A percentile compares a stretch with the other conserved stretches of the same genome.
Evolutionary conservation across 106 monocot genomes (phyloP).

Genomic region (Dioscorea dumetorum): DNA sequence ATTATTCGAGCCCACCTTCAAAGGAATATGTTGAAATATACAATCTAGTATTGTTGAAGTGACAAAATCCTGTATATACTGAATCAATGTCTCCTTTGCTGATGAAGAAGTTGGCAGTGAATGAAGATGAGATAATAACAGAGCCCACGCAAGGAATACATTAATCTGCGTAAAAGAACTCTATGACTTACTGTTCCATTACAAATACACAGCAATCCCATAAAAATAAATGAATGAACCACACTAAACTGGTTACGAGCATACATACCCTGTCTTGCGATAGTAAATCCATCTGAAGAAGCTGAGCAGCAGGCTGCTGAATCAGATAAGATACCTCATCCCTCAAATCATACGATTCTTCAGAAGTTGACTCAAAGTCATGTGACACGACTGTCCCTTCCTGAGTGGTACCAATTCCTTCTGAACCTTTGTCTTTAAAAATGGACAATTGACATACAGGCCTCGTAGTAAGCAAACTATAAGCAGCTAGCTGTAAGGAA

Average conservation of each 20-base stretch:
- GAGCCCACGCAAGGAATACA: constrained; percentile 74
- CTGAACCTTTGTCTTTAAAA: constrained; percentile 34
- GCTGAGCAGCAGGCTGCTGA: constrained; percentile 37
- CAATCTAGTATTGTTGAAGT: constrained; percentile 63
- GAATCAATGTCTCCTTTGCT: constrained; percentile 49
- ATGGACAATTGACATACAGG: constrained; percentile 51
- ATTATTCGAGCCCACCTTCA: constrained; percentile 32
- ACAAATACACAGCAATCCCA: neutral
- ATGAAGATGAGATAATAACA: constrained; percentile 69
- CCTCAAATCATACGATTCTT: constrained; percentile 43
- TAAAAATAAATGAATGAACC: neutral
- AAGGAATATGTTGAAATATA: constrained; percentile 89
- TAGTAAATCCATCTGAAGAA: constrained; percentile 55
- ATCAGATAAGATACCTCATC: constrained; percentile 74
- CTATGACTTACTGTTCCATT: too few species aligned
- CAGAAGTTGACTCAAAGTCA: constrained; percentile 30
- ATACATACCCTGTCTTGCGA: constrained; percentile 54
- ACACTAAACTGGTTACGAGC: neutral
- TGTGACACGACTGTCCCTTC: constrained; percentile 13
- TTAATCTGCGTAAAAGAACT: constrained; percentile 47
- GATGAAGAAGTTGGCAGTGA: constrained; percentile 60
- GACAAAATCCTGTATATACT: constrained; percentile 71
- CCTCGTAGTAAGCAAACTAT: constrained; percentile 52
- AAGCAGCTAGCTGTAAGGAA: constrained; percentile 74
- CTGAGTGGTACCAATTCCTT: constrained; percentile 14